Conservation (phyloP, 192 early-diverging fungal genomes). For the Backusella tuberculispora region DNA sequence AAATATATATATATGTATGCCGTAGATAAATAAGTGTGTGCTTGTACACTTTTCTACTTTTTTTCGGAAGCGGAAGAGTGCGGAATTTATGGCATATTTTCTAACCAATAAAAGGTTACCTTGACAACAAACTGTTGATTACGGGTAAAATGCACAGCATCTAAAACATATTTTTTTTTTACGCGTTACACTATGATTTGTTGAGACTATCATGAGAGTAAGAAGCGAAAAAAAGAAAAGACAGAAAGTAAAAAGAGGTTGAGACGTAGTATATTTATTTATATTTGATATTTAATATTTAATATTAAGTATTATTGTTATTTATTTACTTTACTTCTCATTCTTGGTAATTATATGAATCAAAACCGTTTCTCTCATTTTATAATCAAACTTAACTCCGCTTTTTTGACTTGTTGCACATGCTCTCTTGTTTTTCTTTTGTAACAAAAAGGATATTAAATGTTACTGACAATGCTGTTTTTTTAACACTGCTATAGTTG, state of each 20-base stretch:
- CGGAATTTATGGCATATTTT: neutral
- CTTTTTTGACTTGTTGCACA: neutral
- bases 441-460: neutral
- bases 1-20: too few relatives aligned
- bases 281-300: neutral
- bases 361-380: neutral
- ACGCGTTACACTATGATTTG: neutral
- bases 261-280: neutral
- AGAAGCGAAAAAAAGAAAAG: neutral
- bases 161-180: neutral
- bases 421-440: neutral
- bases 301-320: too few relatives aligned
- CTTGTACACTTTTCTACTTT: neutral
- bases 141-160: slow-evolving; percentile 1
- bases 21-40: too few relatives aligned
- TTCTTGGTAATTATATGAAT: neutral
- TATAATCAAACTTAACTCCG: neutral
- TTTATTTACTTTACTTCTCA: neutral
- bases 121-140: neutral
- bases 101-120: neutral
- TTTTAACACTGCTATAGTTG: neutral
- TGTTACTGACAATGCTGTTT: neutral
- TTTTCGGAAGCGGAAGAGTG: slow-evolving; percentile 10
- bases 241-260: neutral
- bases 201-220: neutral